Conservation (phyloP, 371 early-diverging fungal species). For the Mycotypha africana region DNA sequence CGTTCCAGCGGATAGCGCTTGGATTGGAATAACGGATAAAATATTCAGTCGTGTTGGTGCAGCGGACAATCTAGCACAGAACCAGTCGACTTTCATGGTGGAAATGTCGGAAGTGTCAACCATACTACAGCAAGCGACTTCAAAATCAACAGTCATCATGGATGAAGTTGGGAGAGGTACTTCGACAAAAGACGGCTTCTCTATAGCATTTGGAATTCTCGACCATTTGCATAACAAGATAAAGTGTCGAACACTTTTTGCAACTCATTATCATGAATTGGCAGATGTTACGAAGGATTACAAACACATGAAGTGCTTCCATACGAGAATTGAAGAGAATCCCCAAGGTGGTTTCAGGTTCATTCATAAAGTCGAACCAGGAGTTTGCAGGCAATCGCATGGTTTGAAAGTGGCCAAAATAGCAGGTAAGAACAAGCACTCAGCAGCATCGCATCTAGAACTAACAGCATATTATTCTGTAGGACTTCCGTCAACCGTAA, state of each 20-base stretch:
- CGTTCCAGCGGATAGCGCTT: conserved; percentile 85
- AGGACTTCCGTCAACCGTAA: too few species aligned
- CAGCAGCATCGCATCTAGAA: not conserved
- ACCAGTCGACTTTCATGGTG: conserved; percentile 97
- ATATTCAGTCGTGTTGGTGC: conserved; percentile 87
- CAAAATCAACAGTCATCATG: conserved; percentile 84
- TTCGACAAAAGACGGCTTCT: conserved; percentile 85
- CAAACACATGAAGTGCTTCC: conserved; percentile 41
- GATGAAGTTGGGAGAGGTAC: conserved; percentile 99
- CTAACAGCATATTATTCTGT: too few species aligned
- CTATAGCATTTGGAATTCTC: conserved; percentile 88
- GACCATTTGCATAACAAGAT: conserved; percentile 62
- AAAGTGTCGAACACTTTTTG: conserved; percentile 74
- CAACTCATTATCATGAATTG: conserved; percentile 96
- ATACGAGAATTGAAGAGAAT: conserved; percentile 49
- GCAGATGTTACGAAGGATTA: conserved; percentile 30
- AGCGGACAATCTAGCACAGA: conserved; percentile 70
- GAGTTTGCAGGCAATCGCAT: conserved; percentile 61
- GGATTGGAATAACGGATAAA: conserved; percentile 83
- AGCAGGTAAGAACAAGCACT: conserved; percentile 51
- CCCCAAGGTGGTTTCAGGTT: conserved; percentile 47
- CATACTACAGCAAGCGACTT: conserved; percentile 80
- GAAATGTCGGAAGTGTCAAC: conserved; percentile 96
- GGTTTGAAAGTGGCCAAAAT: conserved; percentile 68
- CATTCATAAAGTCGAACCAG: conserved; percentile 54